Conservation (phyloP, 179 eudicot genomes). For the Corrigiola litoralis region DNA sequence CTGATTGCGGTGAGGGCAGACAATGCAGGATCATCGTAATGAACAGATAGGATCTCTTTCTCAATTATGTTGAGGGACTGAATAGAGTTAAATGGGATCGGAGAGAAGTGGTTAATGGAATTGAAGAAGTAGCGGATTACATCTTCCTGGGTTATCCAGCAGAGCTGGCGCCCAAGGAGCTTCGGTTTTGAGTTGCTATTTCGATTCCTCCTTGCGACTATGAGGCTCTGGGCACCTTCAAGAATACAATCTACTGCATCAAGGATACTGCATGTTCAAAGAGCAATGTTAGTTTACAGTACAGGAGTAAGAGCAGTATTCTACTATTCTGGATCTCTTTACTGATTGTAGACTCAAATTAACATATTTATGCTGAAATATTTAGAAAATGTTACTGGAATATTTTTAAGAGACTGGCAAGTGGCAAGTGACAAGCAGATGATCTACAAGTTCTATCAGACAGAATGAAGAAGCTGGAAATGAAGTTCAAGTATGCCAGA, state of each 20-base stretch:
- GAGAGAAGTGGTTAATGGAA: constrained; percentile 69
- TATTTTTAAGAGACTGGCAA: neutral
- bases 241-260: constrained; percentile 75
- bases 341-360: too few relatives aligned
- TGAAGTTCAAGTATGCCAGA: constrained; percentile 22
- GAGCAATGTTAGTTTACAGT: constrained; percentile 11
- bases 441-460: neutral
- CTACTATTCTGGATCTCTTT: too few relatives aligned
- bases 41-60: constrained; percentile 36
- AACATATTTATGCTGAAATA: neutral
- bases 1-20: constrained; percentile 43
- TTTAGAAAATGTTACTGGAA: neutral
- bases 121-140: constrained; percentile 76
- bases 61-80: constrained; percentile 59
- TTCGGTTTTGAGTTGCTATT: constrained; percentile 31
- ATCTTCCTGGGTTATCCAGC: constrained; percentile 83
- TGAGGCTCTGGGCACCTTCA: constrained; percentile 70
- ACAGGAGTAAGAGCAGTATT: too few relatives aligned
- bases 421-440: too few relatives aligned
- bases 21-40: constrained; percentile 48
- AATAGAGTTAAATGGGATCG: constrained; percentile 49
- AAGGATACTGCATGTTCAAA: constrained; percentile 39
- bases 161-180: constrained; percentile 35
- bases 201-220: constrained; percentile 47
- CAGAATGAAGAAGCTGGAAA: neutral